Percentiles rank a stretch among this genome's conserved stretches.
These are phyloP conservation scores for Plectosphaerella plurivora DNA, from an alignment of 2,329 filamentous ascomycete species.

Conservation along the genomic window DNA sequence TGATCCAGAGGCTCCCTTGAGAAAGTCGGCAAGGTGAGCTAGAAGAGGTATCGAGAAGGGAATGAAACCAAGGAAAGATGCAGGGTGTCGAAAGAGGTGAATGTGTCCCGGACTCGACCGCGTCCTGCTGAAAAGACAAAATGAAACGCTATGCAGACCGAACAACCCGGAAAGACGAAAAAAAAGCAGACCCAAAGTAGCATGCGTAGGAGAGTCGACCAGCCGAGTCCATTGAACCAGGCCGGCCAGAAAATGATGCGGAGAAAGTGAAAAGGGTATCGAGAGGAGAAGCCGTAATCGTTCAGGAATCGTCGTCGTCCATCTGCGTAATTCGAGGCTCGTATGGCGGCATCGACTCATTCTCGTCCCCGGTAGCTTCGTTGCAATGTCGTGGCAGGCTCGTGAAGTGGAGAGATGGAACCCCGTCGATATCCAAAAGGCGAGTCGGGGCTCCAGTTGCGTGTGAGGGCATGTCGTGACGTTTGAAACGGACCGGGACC, in stretches of 20 bases:
- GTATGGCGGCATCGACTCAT: not conserved
- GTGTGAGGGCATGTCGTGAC: not conserved
- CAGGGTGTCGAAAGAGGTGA: not conserved
- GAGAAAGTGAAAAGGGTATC: not conserved
- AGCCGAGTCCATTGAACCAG: not conserved
- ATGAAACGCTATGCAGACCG: not conserved
- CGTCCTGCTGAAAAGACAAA: not conserved
- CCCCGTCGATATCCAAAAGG: not conserved
- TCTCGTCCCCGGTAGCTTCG: not conserved
- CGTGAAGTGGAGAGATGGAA: not conserved
- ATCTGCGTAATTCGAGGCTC: not conserved
- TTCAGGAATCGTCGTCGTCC: not conserved
- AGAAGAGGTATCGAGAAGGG: not conserved
- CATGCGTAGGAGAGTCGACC: not conserved
- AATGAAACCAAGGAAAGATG: not conserved
- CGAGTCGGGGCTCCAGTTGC: not conserved
- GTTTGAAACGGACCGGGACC: not conserved
- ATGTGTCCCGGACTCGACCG: too few relatives aligned
- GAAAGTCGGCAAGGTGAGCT: too few relatives aligned
- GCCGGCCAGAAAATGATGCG: not conserved
- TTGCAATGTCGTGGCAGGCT: conserved; percentile 1
- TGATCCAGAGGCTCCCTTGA: too few relatives aligned
- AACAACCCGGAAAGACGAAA: not conserved
- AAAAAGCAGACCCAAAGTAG: not conserved
- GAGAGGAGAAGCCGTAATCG: not conserved